phyloP scores from a whole-genome alignment of 495 filamentous ascomycete genomes.

The Penicillium crystallinum region DNA sequence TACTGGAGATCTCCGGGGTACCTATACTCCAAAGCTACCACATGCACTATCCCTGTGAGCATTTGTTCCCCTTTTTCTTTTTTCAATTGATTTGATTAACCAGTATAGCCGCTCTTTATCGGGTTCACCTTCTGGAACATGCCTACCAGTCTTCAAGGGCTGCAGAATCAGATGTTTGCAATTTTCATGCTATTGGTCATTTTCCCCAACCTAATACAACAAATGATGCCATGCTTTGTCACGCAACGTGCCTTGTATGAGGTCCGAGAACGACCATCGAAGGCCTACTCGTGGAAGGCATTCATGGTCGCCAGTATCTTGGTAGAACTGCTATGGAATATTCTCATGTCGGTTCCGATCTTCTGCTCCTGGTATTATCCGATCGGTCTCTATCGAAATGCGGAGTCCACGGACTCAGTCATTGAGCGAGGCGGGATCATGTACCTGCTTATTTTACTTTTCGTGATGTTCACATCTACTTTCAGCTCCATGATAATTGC shows the following conservation, averaged over 20 bases:
- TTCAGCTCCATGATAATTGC: conserved; percentile 60
- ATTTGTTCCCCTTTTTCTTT: neutral
- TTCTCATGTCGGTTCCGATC: conserved; percentile 61
- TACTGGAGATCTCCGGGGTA: conserved; percentile 88
- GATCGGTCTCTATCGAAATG: conserved; percentile 69
- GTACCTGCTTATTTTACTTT: conserved; percentile 52
- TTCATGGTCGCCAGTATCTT: conserved; percentile 78
- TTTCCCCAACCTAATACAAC: conserved; percentile 69
- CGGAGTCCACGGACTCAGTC: conserved; percentile 50
- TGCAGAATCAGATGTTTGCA: conserved; percentile 83
- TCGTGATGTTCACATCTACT: conserved; percentile 47
- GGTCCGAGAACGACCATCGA: conserved; percentile 76
- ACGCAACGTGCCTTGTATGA: conserved; percentile 77
- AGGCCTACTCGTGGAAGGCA: conserved; percentile 75
- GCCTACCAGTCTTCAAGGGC: conserved; percentile 63
- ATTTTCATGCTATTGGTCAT: conserved; percentile 80
- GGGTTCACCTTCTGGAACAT: conserved; percentile 83
- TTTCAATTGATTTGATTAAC: neutral
- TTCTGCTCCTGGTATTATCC: conserved; percentile 80
- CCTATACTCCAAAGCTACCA: conserved; percentile 66
- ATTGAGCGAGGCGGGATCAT: conserved; percentile 59
- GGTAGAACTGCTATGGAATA: conserved; percentile 72
- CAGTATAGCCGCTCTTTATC: conserved; percentile 64
- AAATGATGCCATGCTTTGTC: conserved; percentile 83
- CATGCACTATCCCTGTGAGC: conserved; percentile 41